Evolutionary conservation across 2,329 filamentous ascomycete genomes (phyloP).

Genomic region (Aureobasidium sp.): DNA sequence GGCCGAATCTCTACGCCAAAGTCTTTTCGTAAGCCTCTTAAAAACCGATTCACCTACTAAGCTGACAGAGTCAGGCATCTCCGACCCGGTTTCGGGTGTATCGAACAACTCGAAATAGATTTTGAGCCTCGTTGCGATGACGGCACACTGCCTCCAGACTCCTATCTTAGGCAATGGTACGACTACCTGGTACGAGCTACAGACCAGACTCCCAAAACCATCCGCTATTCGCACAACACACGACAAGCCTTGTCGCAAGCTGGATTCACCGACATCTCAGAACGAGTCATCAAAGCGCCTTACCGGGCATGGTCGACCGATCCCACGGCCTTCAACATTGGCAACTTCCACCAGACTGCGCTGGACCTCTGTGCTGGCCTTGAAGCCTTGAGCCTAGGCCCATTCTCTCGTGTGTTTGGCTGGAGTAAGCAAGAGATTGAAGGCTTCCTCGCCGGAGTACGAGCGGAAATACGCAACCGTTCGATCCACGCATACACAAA

Average conservation of each 20-base stretch:
- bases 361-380: slow-evolving; percentile 57
- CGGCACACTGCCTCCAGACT: slow-evolving; percentile 44
- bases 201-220: slow-evolving; percentile 52
- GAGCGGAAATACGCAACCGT: slow-evolving; percentile 59
- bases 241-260: slow-evolving; percentile 53
- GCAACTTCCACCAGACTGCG: slow-evolving; percentile 75
- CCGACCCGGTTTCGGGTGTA: slow-evolving; percentile 61
- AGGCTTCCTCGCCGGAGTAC: slow-evolving; percentile 53
- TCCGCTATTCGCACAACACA: slow-evolving; percentile 56
- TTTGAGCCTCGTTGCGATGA: slow-evolving; percentile 66
- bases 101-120: slow-evolving; percentile 89
- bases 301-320: slow-evolving; percentile 65
- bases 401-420: slow-evolving; percentile 27
- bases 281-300: slow-evolving; percentile 59
- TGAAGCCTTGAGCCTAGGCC: slow-evolving; percentile 62
- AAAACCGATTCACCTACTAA: not conserved
- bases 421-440: slow-evolving; percentile 54
- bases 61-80: slow-evolving; percentile 52
- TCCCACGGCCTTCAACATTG: slow-evolving; percentile 56
- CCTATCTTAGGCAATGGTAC: slow-evolving; percentile 47
- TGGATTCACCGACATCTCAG: slow-evolving; percentile 73
- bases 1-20: slow-evolving; percentile 65
- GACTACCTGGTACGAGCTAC: slow-evolving; percentile 59
- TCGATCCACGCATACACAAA: slow-evolving; percentile 65
- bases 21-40: slow-evolving; percentile 48